These are phyloP conservation scores for Gnaphalium uliginosum DNA, from an alignment of 129 eudicot genomes.

Conservation along the genomic window DNA sequence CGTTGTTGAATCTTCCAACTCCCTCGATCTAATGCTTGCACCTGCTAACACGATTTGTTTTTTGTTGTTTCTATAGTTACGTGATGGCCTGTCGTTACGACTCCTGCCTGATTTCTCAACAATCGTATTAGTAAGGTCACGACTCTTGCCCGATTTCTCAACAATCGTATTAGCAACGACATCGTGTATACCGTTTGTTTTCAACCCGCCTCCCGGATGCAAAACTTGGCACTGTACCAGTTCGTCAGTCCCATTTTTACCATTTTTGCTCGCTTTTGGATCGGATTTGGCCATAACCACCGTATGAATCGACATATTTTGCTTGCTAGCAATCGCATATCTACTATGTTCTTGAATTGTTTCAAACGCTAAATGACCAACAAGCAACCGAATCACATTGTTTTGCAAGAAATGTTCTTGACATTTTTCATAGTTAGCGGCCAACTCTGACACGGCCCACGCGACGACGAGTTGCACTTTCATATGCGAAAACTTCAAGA, in stretches of 20 bases:
- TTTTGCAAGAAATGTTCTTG: constrained; percentile 59
- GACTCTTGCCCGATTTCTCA: constrained; percentile 16
- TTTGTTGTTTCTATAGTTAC: constrained; percentile 5
- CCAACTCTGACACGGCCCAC: constrained; percentile 62
- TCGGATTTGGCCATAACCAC: constrained; percentile 39
- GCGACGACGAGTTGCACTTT: constrained; percentile 55
- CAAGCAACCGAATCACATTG: constrained; percentile 48
- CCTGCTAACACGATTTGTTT: constrained; percentile 36
- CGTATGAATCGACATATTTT: constrained; percentile 45
- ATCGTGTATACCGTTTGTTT: constrained; percentile 31
- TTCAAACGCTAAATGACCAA: constrained; percentile 58
- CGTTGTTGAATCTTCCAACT: constrained; percentile 49
- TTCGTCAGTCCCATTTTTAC: not conserved
- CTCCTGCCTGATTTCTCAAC: constrained; percentile 21
- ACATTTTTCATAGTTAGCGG: constrained; percentile 52
- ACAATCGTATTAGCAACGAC: constrained; percentile 42
- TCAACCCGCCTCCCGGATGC: constrained; percentile 15
- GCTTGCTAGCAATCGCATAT: constrained; percentile 42
- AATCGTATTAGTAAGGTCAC: not conserved
- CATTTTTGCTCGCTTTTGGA: not conserved
- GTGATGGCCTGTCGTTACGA: not conserved
- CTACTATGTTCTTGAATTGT: constrained; percentile 60
- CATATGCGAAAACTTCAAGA: constrained; percentile 50
- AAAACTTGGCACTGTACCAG: constrained; percentile 13
- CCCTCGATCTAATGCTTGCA: constrained; percentile 49